A percentile compares a stretch with the other conserved stretches of the same genome.
Conservation (phyloP, 148 eudicot species). For the Persicaria maculosa region DNA sequence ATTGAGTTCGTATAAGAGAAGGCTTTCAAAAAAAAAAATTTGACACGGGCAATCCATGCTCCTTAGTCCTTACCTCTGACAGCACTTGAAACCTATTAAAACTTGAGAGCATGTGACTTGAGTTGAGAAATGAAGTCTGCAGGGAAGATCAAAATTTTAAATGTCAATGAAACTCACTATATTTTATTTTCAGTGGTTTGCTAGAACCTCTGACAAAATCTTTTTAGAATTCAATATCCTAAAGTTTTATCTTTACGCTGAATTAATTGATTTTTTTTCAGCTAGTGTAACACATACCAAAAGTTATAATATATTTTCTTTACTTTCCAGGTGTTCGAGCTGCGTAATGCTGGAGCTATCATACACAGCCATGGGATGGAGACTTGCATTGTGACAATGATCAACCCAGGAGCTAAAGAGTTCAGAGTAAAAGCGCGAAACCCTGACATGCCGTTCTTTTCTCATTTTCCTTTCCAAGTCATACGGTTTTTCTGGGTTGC, state of each 20-base stretch:
- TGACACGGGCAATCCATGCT: neutral
- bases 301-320: conserved; percentile 1
- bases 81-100: neutral
- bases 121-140: neutral
- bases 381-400: conserved; percentile 88
- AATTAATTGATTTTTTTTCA: neutral
- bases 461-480: neutral
- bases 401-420: conserved; percentile 78
- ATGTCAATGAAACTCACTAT: neutral
- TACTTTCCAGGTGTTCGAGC: conserved; percentile 64
- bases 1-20: neutral
- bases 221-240: neutral
- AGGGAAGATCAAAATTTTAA: neutral
- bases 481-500: neutral
- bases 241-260: neutral
- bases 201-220: neutral
- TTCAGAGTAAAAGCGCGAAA: conserved; percentile 50
- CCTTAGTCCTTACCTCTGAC: neutral
- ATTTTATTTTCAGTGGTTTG: neutral
- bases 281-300: neutral
- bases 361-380: conserved; percentile 99
- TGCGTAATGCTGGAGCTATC: conserved; percentile 93
- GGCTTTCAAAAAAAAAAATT: neutral
- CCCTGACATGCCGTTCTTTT: conserved; percentile 1
- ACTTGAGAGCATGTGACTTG: neutral